These are phyloP conservation scores for Chaetomium strumarium DNA, from an alignment of 2,329 filamentous ascomycete genomes.

Conservation along the genomic window DNA sequence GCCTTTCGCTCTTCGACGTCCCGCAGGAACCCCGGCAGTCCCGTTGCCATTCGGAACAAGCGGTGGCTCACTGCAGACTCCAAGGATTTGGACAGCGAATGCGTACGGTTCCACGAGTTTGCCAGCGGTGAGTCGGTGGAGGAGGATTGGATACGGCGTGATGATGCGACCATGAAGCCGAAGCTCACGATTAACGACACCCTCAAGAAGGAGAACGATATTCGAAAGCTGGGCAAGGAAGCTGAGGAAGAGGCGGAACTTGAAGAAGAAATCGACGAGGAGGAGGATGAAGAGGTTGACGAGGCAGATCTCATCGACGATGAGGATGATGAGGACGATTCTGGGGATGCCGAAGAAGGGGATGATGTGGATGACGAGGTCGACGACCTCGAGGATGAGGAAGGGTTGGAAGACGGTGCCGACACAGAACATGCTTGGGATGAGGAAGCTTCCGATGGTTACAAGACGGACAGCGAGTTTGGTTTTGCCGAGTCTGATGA, in stretches of 20 bases:
- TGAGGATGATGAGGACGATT: slow-evolving; percentile 46
- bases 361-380: slow-evolving; percentile 33
- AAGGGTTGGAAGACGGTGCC: slow-evolving; percentile 31
- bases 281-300: slow-evolving; percentile 45
- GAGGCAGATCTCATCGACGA: slow-evolving; percentile 48
- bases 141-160: slow-evolving; percentile 82
- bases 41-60: slow-evolving; percentile 33
- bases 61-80: slow-evolving; percentile 48
- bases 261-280: slow-evolving; percentile 49
- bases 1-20: slow-evolving; percentile 27
- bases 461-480: slow-evolving; percentile 67
- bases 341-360: slow-evolving; percentile 45
- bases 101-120: slow-evolving; percentile 80
- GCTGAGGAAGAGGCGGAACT: slow-evolving; percentile 81
- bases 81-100: slow-evolving; percentile 47
- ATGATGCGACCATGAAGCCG: slow-evolving; percentile 54
- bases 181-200: slow-evolving; percentile 88
- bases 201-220: slow-evolving; percentile 80
- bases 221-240: slow-evolving; percentile 79
- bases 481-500: slow-evolving; percentile 66
- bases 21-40: slow-evolving; percentile 35
- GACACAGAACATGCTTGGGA: slow-evolving; percentile 55
- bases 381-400: slow-evolving; percentile 43
- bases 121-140: slow-evolving; percentile 74
- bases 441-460: slow-evolving; percentile 56